These are phyloP conservation scores for Hemisphaericaspora xylofermentans DNA, from an alignment of 1,139 yeast species.

Conservation along the genomic window DNA sequence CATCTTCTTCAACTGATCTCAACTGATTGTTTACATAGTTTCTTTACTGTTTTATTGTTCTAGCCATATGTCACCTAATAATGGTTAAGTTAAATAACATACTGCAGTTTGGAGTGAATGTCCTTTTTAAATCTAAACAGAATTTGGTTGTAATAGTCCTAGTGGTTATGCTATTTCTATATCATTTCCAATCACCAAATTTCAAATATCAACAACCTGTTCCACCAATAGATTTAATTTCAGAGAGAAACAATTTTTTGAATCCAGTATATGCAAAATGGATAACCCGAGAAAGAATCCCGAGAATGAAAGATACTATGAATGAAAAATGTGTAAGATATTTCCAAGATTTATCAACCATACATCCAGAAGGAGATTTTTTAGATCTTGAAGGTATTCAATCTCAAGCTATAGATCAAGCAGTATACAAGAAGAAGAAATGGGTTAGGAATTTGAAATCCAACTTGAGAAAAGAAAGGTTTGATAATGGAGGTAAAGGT, in stretches of 20 bases:
- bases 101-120: neutral
- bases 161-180: neutral
- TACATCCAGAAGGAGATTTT: slow-evolving; percentile 14
- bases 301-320: slow-evolving; percentile 3
- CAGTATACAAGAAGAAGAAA: slow-evolving; percentile 25
- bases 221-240: slow-evolving; percentile 10
- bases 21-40: too few species aligned
- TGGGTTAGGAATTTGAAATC: slow-evolving; percentile 23
- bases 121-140: neutral
- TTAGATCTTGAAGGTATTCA: slow-evolving; percentile 20
- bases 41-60: neutral
- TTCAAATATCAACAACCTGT: neutral
- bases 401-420: slow-evolving; percentile 18
- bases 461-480: slow-evolving; percentile 7
- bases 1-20: too few species aligned
- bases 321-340: slow-evolving; percentile 18
- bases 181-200: neutral
- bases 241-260: slow-evolving; percentile 12
- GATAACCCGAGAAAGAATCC: slow-evolving; percentile 4
- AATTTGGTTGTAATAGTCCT: neutral
- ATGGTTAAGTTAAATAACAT: neutral
- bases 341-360: slow-evolving; percentile 13
- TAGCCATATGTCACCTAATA: neutral
- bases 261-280: slow-evolving; percentile 18
- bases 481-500: slow-evolving; percentile 15